Percentiles rank a stretch among this genome's conserved stretches.
Conservation (phyloP, 441 rosid genomes). For the Eruca vesicaria region DNA sequence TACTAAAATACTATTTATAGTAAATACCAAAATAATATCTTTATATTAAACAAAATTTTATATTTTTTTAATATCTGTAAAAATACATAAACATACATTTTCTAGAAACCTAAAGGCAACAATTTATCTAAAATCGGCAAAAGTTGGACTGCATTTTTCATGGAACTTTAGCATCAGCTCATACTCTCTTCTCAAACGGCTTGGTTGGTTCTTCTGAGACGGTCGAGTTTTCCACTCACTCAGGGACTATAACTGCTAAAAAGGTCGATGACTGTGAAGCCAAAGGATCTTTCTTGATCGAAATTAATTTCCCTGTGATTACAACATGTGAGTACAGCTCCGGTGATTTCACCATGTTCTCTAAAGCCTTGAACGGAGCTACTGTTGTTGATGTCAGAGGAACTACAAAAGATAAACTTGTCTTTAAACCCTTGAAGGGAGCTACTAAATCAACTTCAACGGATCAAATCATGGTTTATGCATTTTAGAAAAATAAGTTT, state of each 20-base stretch:
- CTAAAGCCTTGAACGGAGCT: constrained; percentile 48
- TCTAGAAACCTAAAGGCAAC: too few relatives aligned
- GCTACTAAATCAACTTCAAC: constrained; percentile 1
- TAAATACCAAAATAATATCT: too few relatives aligned
- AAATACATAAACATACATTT: too few relatives aligned
- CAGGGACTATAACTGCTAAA: constrained; percentile 62
- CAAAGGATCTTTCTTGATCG: constrained; percentile 36
- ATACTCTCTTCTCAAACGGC: constrained; percentile 50
- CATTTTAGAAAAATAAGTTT: not conserved
- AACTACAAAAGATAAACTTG: constrained; percentile 29
- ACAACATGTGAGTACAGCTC: constrained; percentile 35
- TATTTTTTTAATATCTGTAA: too few relatives aligned
- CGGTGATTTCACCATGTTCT: constrained; percentile 32
- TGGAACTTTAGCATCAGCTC: constrained; percentile 74
- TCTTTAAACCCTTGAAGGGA: constrained; percentile 25
- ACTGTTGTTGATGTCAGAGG: constrained; percentile 50
- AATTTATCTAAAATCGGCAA: not conserved
- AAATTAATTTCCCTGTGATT: constrained; percentile 52
- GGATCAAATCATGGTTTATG: not conserved
- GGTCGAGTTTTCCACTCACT: constrained; percentile 54
- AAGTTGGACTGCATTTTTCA: constrained; percentile 35
- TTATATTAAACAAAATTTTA: too few relatives aligned
- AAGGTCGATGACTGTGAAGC: constrained; percentile 21
- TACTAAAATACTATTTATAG: too few relatives aligned
- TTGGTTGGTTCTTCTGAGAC: constrained; percentile 46